Evolutionary conservation across 176 grass and related monocot species (phyloP).

Genomic region (Ampelocalamus luodianensis): DNA sequence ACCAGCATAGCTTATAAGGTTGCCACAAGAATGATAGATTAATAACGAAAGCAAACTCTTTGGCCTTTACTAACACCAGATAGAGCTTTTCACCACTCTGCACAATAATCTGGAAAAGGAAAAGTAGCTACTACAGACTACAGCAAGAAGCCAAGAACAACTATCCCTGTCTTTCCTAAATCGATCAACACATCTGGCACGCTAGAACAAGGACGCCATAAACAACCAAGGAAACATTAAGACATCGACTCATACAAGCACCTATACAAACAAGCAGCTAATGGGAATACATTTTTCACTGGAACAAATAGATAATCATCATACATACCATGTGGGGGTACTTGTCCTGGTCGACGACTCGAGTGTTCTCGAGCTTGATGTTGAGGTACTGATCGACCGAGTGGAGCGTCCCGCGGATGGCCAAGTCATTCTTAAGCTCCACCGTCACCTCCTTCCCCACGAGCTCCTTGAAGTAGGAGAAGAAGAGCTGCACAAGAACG

Average conservation of each 20-base stretch:
- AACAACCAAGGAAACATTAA: not conserved
- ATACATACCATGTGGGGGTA: constrained; percentile 96
- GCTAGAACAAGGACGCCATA: not conserved
- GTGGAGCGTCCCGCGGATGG: constrained; percentile 86
- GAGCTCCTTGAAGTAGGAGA: constrained; percentile 99
- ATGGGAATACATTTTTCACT: not conserved
- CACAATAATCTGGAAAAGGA: not conserved
- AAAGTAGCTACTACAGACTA: not conserved
- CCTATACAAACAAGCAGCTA: not conserved
- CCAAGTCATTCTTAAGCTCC: constrained; percentile 94
- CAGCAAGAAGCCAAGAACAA: not conserved
- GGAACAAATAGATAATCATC: not conserved
- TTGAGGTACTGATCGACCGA: constrained; percentile 97
- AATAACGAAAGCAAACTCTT: not conserved
- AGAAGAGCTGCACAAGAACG: constrained; percentile 67
- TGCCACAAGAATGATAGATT: not conserved
- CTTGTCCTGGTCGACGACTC: constrained; percentile 86
- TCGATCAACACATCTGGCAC: not conserved
- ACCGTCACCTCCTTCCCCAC: constrained; percentile 97
- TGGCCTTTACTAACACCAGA: not conserved
- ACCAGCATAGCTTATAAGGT: not conserved
- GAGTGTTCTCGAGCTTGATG: constrained; percentile 97
- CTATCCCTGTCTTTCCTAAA: not conserved
- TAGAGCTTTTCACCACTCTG: not conserved
- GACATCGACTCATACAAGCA: not conserved